phyloP scores from a whole-genome alignment of 1,139 yeast species.

The Blastobotrys serpentis region DNA sequence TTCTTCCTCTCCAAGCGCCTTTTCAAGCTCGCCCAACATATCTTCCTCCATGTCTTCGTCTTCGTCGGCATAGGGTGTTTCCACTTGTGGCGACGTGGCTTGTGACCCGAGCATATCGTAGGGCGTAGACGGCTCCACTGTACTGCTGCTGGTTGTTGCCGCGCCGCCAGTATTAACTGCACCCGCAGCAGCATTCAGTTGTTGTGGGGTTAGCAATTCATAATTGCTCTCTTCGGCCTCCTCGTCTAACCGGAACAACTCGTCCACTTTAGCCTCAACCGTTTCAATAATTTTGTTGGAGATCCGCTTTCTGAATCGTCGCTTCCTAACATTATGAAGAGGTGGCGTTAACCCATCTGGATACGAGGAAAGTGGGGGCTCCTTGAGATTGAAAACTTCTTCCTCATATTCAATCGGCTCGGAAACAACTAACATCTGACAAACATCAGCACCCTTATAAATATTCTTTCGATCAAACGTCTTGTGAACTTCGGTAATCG shows the following conservation, averaged over 20 bases:
- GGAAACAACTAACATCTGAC: constrained; percentile 80
- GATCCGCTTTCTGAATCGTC: constrained; percentile 54
- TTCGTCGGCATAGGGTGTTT: constrained; percentile 28
- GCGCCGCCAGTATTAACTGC: constrained; percentile 12
- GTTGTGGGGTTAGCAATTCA: constrained; percentile 64
- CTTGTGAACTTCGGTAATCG: constrained; percentile 82
- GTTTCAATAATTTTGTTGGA: constrained; percentile 53
- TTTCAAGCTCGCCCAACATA: constrained; percentile 21
- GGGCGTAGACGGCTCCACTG: constrained; percentile 28
- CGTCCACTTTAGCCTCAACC: constrained; percentile 78
- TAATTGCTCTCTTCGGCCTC: constrained; percentile 81
- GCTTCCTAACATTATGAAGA: constrained; percentile 52
- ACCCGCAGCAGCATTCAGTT: constrained; percentile 20
- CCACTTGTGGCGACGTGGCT: constrained; percentile 23
- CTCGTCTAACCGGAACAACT: constrained; percentile 69
- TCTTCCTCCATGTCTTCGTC: constrained; percentile 27
- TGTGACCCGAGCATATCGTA: constrained; percentile 34
- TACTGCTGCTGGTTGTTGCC: constrained; percentile 13
- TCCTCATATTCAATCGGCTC: constrained; percentile 58
- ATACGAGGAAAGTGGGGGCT: constrained; percentile 39
- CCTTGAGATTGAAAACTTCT: constrained; percentile 45
- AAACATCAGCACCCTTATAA: constrained; percentile 80
- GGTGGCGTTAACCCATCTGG: constrained; percentile 88
- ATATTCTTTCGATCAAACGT: constrained; percentile 87
- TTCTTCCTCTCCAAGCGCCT: constrained; percentile 37